Evolutionary conservation across 148 eudicot species (phyloP).

Genomic region (Vaccinium myrtillus): DNA sequence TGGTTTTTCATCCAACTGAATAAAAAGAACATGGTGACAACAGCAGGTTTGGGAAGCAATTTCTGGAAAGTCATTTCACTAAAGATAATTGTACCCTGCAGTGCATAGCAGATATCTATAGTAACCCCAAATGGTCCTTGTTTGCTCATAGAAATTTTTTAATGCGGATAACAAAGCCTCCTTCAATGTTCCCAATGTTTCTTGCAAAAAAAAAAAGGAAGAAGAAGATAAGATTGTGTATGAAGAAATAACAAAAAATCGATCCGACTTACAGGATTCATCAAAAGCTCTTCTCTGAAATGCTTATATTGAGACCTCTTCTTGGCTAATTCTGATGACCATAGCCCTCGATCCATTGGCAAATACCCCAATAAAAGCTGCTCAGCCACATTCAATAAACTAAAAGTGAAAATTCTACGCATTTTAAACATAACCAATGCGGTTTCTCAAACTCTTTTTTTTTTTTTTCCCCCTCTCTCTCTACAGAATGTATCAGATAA

Average conservation of each 20-base stretch:
- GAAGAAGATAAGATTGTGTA: neutral
- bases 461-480: neutral
- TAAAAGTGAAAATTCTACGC: neutral
- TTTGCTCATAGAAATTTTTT: neutral
- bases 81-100: neutral
- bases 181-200: neutral
- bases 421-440: neutral
- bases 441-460: neutral
- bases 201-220: no score
- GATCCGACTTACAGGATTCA: constrained; percentile 79
- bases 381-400: constrained; percentile 4
- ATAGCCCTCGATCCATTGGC: constrained; percentile 65
- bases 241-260: neutral
- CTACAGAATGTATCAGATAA: neutral
- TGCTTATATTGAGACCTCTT: constrained; percentile 84
- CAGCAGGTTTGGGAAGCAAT: neutral
- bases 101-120: neutral
- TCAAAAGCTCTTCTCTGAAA: constrained; percentile 87
- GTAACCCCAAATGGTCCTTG: neutral
- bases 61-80: neutral
- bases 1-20: neutral
- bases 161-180: neutral
- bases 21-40: neutral
- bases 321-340: constrained; percentile 86
- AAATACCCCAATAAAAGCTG: constrained; percentile 89